phyloP scores from a whole-genome alignment of 2,329 filamentous ascomycete genomes.

The Exophiala oligosperma region DNA sequence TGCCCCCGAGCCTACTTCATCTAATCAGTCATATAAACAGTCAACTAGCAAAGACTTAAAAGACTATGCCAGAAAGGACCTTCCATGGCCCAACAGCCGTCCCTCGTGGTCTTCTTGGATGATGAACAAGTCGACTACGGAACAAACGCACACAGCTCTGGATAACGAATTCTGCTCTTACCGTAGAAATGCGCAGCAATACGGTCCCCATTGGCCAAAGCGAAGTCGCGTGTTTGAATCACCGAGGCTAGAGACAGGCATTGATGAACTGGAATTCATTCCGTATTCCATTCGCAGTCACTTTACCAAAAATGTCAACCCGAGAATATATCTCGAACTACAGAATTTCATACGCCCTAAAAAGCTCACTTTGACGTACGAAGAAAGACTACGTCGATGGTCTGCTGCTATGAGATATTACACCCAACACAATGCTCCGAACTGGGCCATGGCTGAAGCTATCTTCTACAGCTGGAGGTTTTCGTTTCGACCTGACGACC shows the following conservation, averaged over 20 bases:
- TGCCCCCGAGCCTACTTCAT: too few relatives aligned
- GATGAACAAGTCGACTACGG: not conserved
- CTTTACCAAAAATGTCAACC: not conserved
- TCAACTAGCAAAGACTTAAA: too few relatives aligned
- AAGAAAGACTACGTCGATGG: not conserved
- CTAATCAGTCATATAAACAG: too few relatives aligned
- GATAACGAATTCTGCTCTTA: not conserved
- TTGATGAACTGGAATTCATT: not conserved
- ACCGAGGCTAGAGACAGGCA: not conserved
- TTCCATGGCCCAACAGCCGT: not conserved
- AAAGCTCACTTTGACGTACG: not conserved
- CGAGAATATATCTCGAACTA: not conserved
- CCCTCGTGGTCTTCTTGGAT: not conserved
- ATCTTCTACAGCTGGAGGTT: not conserved
- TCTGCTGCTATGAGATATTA: not conserved
- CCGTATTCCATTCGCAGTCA: not conserved
- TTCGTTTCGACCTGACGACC: not conserved
- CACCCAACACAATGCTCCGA: not conserved
- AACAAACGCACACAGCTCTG: not conserved
- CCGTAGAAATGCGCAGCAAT: not conserved
- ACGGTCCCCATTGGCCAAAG: not conserved
- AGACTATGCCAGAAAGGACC: too few relatives aligned
- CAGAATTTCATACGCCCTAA: not conserved
- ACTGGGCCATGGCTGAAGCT: conserved; percentile 1
- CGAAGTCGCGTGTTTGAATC: not conserved